Evolutionary conservation across 441 rosid genomes (phyloP).

Genomic region (Populus tomentosa): DNA sequence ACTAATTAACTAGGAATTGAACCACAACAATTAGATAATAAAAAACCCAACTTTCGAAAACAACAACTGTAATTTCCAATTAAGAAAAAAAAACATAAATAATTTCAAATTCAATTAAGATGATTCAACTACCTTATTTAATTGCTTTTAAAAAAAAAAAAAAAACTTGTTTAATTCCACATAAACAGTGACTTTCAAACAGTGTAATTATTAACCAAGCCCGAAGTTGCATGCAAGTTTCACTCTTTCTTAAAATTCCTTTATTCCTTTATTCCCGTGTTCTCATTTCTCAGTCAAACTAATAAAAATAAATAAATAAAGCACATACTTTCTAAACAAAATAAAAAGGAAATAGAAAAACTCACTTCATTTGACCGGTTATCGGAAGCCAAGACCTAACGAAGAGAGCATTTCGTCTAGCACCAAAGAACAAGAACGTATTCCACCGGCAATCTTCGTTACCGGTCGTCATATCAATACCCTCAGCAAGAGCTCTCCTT

Average conservation of each 20-base stretch:
- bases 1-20: not conserved
- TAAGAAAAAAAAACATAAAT: not conserved
- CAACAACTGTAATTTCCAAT: not conserved
- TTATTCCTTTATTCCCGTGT: not conserved
- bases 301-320: not conserved
- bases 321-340: not conserved
- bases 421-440: conserved; percentile 60
- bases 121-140: not conserved
- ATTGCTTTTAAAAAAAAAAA: not conserved
- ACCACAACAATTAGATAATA: not conserved
- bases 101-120: not conserved
- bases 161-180: not conserved
- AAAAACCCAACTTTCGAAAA: too few species aligned
- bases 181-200: not conserved
- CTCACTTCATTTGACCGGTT: conserved; percentile 59
- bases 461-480: conserved; percentile 48
- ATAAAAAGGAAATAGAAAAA: not conserved
- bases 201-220: not conserved
- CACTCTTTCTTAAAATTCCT: not conserved
- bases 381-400: conserved; percentile 83
- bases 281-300: conserved; percentile 18
- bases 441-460: conserved; percentile 42
- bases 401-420: conserved; percentile 61
- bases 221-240: not conserved
- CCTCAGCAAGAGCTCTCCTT: conserved; percentile 79